Evolutionary conservation across 768 basidiomycete species (phyloP).

Genomic region (Tricholoma terreum): DNA sequence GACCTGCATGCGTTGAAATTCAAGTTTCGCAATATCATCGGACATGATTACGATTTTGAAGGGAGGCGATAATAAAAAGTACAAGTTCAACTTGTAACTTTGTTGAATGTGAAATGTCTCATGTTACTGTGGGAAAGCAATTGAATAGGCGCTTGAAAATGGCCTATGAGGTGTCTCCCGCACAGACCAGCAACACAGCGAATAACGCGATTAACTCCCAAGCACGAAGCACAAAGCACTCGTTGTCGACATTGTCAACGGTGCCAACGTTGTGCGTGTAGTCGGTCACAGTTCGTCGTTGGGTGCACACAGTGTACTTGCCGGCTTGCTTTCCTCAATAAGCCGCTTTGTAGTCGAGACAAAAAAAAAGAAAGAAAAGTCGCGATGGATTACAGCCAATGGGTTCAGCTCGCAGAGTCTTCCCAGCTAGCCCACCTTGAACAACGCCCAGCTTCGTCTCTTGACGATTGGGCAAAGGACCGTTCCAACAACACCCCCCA

Average conservation of each 20-base stretch:
- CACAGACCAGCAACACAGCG: constrained; percentile 23
- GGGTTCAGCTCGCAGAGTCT: constrained; percentile 39
- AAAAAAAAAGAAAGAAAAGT: constrained; percentile 31
- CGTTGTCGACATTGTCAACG: too few relatives aligned
- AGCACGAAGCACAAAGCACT: constrained; percentile 18
- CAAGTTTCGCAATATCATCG: constrained; percentile 26
- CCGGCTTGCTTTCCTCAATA: background rate
- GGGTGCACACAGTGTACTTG: constrained; percentile 6
- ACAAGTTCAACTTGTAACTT: constrained; percentile 9
- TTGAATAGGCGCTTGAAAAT: constrained; percentile 16
- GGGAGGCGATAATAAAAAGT: constrained; percentile 9
- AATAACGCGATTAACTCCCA: constrained; percentile 13
- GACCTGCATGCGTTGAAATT: constrained; percentile 35
- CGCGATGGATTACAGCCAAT: constrained; percentile 45
- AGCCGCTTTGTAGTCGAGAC: constrained; percentile 22
- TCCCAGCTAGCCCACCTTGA: constrained; percentile 27
- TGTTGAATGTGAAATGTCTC: constrained; percentile 10
- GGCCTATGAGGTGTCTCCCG: constrained; percentile 18
- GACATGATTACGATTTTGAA: constrained; percentile 19
- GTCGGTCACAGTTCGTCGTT: background rate
- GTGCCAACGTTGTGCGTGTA: too few relatives aligned
- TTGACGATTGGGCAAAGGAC: constrained; percentile 47
- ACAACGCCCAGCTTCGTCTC: constrained; percentile 22
- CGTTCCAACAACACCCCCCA: constrained; percentile 22
- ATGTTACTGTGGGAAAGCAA: constrained; percentile 32